Evolutionary conservation across 2,329 filamentous ascomycete species (phyloP), one percentile per base, ranked within the genome.

Genomic region (Fusarium staphyleae): DNA sequence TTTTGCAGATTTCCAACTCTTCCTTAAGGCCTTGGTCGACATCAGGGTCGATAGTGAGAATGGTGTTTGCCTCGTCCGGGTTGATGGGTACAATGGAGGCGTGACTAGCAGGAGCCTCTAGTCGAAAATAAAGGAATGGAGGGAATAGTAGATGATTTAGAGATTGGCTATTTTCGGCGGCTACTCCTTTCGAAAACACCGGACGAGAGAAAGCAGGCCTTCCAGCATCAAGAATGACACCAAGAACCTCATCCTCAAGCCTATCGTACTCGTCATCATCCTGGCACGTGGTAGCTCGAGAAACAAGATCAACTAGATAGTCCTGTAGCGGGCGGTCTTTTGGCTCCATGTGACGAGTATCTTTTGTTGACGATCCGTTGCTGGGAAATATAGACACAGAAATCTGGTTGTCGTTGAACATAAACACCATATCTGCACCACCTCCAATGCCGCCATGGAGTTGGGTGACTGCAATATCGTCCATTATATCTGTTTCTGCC

Each of bases 361-460:
- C 48, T 35, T 39, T 35, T 19, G 44, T 29, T 33, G 51, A 52
- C 19, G 52, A 55, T 3, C 33, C 41, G 29, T 26, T 35, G 50
- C 46, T 46, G 9, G 61, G 54, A 40, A 66, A 60, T 29, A 62
- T 54, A 15, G 63, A 65, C 10, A 66, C 56, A 33, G 56, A 32
- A 19, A 66, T 62, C 42, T 36, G 55, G 43, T 48, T 42, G 49
- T 45, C 49, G 40, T 65, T 63, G 52, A 59, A 65, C 24, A 45
- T 30, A 42, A 63, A 67, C 30, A 60, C 40, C n/a, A 66, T 57
- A n/a, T 66, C 65, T 47, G 65, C 65, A 18, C 64, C 61, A 33
- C 65, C 61, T 15, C 55, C 58, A 35, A 63, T 56, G 54, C 64
- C 62, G 14, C 33, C 52, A 43, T 66, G 49, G 18, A 66, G 35